Percentiles rank a stretch among this genome's conserved stretches.
Evolutionary conservation across 176 grass and related monocot genomes (phyloP).

Genomic region (Hordeum marinum): DNA sequence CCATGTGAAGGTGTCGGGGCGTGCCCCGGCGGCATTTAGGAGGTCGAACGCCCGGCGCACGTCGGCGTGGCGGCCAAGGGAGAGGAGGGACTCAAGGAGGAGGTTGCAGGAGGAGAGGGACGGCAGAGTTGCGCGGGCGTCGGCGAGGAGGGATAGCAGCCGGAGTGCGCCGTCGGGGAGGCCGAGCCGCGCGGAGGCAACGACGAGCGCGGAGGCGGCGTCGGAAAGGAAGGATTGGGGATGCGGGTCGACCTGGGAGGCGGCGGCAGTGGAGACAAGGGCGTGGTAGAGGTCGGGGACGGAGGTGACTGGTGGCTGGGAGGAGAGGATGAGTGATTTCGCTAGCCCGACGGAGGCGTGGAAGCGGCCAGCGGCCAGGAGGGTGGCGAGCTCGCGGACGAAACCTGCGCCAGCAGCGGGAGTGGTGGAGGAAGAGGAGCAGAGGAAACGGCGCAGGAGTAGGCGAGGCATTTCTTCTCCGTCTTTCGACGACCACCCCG

Average conservation of each 20-base stretch:
- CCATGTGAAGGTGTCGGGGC: conserved; percentile 41
- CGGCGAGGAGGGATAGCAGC: conserved; percentile 35
- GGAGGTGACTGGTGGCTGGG: background rate
- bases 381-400: conserved; percentile 22
- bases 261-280: background rate
- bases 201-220: conserved; percentile 22
- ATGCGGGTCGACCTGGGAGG: background rate
- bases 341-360: conserved; percentile 31
- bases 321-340: conserved; percentile 34
- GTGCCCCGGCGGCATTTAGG: conserved; percentile 23
- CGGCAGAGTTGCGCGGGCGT: conserved; percentile 21
- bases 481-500: background rate
- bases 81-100: conserved; percentile 48
- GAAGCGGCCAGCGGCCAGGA: conserved; percentile 42
- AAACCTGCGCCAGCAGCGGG: background rate
- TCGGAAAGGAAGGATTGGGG: conserved; percentile 29
- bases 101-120: conserved; percentile 61
- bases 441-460: conserved; percentile 6
- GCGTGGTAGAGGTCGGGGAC: conserved; percentile 39
- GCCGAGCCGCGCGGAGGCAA: conserved; percentile 32
- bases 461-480: conserved; percentile 2
- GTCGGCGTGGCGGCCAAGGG: conserved; percentile 31
- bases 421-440: background rate
- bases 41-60: conserved; percentile 33
- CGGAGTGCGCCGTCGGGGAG: conserved; percentile 37